These are phyloP conservation scores for Leccinum solheimii DNA, from an alignment of 1,284 basidiomycete species.

Conservation along the genomic window DNA sequence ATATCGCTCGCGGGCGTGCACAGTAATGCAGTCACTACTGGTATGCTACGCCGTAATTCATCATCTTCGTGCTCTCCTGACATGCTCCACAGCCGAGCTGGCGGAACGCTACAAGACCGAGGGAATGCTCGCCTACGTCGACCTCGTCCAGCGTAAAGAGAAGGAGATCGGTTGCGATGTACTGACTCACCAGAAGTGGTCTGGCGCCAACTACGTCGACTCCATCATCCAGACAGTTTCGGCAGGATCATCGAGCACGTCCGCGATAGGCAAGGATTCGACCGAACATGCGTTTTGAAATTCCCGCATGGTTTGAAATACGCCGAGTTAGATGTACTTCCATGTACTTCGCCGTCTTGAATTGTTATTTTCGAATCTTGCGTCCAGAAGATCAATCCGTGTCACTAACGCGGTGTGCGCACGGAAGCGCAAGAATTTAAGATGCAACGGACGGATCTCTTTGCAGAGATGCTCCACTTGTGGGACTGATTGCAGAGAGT, in stretches of 20 bases:
- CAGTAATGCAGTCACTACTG: slow-evolving; percentile 78
- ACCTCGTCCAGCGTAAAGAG: slow-evolving; percentile 84
- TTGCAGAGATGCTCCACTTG: slow-evolving; percentile 9
- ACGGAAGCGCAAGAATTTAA: slow-evolving; percentile 9
- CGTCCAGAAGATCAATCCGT: slow-evolving; percentile 6
- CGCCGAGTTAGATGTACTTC: slow-evolving; percentile 6
- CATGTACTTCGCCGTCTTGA: slow-evolving; percentile 1
- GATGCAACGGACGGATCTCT: slow-evolving; percentile 18
- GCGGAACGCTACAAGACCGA: slow-evolving; percentile 76
- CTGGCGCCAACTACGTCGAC: slow-evolving; percentile 86
- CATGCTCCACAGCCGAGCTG: slow-evolving; percentile 59
- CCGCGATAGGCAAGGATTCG: slow-evolving; percentile 77
- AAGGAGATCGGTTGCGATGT: slow-evolving; percentile 92
- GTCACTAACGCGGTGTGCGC: not conserved
- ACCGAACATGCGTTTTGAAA: slow-evolving; percentile 79
- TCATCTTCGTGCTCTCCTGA: slow-evolving; percentile 4
- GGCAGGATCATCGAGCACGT: slow-evolving; percentile 82
- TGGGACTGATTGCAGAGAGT: not conserved
- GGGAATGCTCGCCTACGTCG: slow-evolving; percentile 87
- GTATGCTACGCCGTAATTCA: slow-evolving; percentile 39
- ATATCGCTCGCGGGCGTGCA: slow-evolving; percentile 89
- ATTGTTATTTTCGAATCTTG: slow-evolving; percentile 2
- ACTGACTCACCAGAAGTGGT: slow-evolving; percentile 91
- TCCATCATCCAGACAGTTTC: slow-evolving; percentile 75
- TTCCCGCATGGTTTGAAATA: slow-evolving; percentile 11